Evolutionary conservation across 2,329 filamentous ascomycete species (phyloP), one percentile per base, ranked within the genome.

Genomic region (Didymella pinodella): DNA sequence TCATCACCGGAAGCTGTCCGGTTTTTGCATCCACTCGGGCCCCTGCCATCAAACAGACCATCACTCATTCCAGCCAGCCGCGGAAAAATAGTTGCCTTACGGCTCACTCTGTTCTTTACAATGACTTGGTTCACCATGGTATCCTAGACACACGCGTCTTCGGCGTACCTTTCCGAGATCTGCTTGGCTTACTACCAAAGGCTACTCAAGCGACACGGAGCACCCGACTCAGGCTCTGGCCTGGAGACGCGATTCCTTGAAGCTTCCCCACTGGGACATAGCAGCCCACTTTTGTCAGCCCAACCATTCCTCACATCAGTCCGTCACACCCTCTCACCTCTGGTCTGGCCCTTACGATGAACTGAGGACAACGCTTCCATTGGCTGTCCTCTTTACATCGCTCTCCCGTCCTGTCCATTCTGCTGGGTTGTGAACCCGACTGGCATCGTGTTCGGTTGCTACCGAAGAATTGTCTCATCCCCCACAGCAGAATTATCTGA

Each of bases 401-500:
- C 51, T 47, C 48, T 50, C 62, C 65, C 64, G 60, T 69, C 58
- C 49, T 62, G 52, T 60, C 69, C 69, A 65, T 59, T 64, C 65
- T 65, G 65, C 64, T 70, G 64, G 66, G 64, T 20, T 40, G 36
- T 20, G n/a, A 61, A 61, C 64, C 65, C 62, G 65, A 41, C 47
- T 49, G 46, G 38, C 59, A 57, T 65, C 57, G 63, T 64, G 64
- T 63, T 77, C 75, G 75, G 73, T 69, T 73, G 61, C 63, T 74
- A 56, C 75, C 75, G 74, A 76, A 62, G 63, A 56, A 43, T 62
- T 55, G 57, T 64, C 57, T 62, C 57, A 51, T 68, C 67, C 69
- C 68, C 71, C 66, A 71, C 67, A 65, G 65, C 62, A 60, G 62
- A 62, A 51, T 54, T 65, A 64, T 66, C 48, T 43, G 36, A 57